Evolutionary conservation across 495 filamentous ascomycete species (phyloP).

Genomic region (Penicillium argentinense): DNA sequence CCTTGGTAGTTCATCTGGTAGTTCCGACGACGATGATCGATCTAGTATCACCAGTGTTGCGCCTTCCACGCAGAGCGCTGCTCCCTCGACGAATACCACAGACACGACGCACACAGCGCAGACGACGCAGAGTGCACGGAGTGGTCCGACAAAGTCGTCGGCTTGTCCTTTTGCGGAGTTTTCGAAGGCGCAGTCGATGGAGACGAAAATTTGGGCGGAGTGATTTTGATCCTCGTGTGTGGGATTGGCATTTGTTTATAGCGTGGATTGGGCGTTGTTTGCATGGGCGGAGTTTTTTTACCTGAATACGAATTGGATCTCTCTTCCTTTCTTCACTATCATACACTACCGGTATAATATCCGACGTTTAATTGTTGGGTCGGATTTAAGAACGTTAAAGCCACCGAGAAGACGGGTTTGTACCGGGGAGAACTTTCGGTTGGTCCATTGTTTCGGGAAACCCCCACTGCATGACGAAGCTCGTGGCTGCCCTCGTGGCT

Average conservation of each 20-base stretch:
- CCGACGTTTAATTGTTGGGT: no score
- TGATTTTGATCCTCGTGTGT: background rate
- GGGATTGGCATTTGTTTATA: constrained; percentile 10
- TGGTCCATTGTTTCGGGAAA: no score
- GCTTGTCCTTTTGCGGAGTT: constrained; percentile 41
- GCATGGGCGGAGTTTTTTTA: constrained; percentile 3
- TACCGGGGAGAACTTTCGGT: no score
- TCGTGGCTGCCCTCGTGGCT: no score
- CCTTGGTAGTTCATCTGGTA: constrained; percentile 34
- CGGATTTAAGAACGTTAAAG: no score
- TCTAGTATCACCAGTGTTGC: constrained; percentile 30
- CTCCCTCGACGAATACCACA: background rate
- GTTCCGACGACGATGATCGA: constrained; percentile 35
- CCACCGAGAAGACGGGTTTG: no score
- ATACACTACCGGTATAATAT: no score
- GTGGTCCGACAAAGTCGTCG: constrained; percentile 5
- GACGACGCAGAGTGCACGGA: background rate
- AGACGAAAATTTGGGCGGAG: constrained; percentile 44
- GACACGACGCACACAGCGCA: constrained; percentile 1
- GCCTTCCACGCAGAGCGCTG: constrained; percentile 14
- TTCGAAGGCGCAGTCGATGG: constrained; percentile 18
- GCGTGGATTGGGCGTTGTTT: constrained; percentile 8
- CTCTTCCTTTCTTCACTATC: background rate
- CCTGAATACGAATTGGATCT: background rate
- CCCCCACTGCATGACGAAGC: no score